phyloP scores from a whole-genome alignment of 495 filamentous ascomycete genomes.

The Penicillium paradoxum region DNA sequence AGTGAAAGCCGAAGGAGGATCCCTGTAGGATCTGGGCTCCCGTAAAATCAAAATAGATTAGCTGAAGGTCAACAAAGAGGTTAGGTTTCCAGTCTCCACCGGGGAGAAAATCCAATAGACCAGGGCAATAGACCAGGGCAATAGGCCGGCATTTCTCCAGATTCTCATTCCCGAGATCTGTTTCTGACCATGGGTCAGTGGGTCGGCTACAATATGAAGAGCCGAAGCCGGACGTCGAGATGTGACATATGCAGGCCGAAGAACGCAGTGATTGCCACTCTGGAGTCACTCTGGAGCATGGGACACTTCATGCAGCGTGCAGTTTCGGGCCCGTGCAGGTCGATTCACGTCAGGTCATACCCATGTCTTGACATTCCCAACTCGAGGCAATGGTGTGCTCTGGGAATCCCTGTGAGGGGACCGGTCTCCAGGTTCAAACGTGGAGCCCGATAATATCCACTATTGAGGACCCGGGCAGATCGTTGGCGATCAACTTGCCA shows the following conservation, averaged over 20 bases:
- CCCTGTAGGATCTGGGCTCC: not conserved
- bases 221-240: not conserved
- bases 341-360: not conserved
- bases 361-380: not conserved
- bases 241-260: slow-evolving; percentile 3
- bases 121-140: too few relatives aligned
- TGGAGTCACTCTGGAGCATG: not conserved
- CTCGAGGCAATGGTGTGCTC: not conserved
- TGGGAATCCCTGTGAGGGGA: not conserved
- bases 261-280: slow-evolving; percentile 1
- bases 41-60: not conserved
- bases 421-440: slow-evolving; percentile 7
- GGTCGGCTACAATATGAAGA: not conserved
- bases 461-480: slow-evolving; percentile 32
- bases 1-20: not conserved
- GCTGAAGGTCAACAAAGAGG: not conserved
- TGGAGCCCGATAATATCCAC: slow-evolving; percentile 18
- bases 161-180: not conserved
- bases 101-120: not conserved
- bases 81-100: not conserved
- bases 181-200: not conserved
- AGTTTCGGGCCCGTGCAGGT: slow-evolving; percentile 2
- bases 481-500: slow-evolving; percentile 18
- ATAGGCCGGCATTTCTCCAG: slow-evolving; percentile 5
- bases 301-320: not conserved